phyloP scores from a whole-genome alignment of 345 rosid genomes.

The Eucalyptus regnans region DNA sequence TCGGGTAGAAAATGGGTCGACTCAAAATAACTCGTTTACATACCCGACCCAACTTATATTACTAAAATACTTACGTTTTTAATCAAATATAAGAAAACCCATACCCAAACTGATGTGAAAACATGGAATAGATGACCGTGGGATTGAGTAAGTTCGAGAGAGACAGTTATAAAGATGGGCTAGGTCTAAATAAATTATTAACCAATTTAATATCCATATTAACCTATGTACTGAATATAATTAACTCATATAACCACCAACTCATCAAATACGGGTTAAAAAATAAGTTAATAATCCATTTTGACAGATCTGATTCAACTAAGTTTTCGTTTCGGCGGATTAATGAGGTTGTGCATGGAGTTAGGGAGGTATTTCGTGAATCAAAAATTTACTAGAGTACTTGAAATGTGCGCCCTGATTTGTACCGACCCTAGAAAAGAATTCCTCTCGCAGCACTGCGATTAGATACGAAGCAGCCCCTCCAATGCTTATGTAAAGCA shows the following conservation, averaged over 20 bases:
- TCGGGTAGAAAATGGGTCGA: rapidly evolving
- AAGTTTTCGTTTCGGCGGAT: rapidly evolving
- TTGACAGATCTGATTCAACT: rapidly evolving
- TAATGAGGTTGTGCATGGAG: rapidly evolving
- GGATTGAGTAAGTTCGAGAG: not conserved
- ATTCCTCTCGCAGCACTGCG: not conserved
- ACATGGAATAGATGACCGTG: rapidly evolving
- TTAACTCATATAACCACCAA: not conserved
- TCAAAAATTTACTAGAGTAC: not conserved
- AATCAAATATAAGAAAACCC: too few relatives aligned
- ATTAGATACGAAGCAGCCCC: not conserved
- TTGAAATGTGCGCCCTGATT: not conserved
- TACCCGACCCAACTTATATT: too few relatives aligned
- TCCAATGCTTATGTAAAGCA: not conserved
- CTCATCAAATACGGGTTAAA: not conserved
- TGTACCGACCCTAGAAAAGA: not conserved
- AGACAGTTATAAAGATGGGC: too few relatives aligned
- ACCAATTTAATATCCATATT: too few relatives aligned
- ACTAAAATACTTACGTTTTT: too few relatives aligned
- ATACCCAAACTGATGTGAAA: not conserved
- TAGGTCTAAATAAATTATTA: too few relatives aligned
- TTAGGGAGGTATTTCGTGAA: not conserved
- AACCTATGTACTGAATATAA: too few relatives aligned
- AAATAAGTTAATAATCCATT: too few relatives aligned
- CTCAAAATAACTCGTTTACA: not conserved